A percentile compares a stretch with the other conserved stretches of the same genome.
Evolutionary conservation across 2,329 filamentous ascomycete genomes (phyloP).

Genomic region (Colletotrichum simmondsii): DNA sequence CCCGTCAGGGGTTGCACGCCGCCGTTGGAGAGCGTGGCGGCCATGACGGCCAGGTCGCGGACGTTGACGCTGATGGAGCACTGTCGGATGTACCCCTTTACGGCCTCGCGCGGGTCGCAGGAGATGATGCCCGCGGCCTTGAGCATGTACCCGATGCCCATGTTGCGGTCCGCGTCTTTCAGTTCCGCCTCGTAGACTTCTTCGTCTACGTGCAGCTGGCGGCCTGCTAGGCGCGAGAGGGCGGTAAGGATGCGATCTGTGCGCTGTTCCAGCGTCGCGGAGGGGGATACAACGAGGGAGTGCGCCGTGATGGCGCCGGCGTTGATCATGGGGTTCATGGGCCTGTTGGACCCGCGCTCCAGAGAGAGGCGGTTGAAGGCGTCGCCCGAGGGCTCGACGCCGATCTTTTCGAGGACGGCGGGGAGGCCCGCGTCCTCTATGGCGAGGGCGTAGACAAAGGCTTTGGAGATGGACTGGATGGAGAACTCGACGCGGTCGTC

Average conservation of each 20-base stretch:
- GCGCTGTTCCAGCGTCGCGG: slow-evolving; percentile 47
- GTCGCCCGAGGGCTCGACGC: slow-evolving; percentile 52
- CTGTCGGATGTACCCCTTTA: slow-evolving; percentile 51
- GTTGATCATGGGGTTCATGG: slow-evolving; percentile 51
- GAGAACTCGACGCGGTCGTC: slow-evolving; percentile 52
- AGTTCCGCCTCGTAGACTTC: slow-evolving; percentile 51
- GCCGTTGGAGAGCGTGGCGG: slow-evolving; percentile 49
- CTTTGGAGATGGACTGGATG: slow-evolving; percentile 54
- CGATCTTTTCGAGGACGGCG: slow-evolving; percentile 50
- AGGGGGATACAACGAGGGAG: slow-evolving; percentile 42
- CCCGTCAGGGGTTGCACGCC: slow-evolving; percentile 47
- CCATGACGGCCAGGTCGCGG: slow-evolving; percentile 52
- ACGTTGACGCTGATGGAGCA: slow-evolving; percentile 55
- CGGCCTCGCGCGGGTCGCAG: slow-evolving; percentile 46
- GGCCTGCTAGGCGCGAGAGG: slow-evolving; percentile 48
- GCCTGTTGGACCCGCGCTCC: slow-evolving; percentile 43
- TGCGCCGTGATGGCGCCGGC: slow-evolving; percentile 48
- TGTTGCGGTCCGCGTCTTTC: slow-evolving; percentile 46
- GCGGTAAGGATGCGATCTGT: slow-evolving; percentile 47
- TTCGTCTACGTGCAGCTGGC: slow-evolving; percentile 48
- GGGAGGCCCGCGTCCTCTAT: slow-evolving; percentile 50
- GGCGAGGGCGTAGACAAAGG: slow-evolving; percentile 52
- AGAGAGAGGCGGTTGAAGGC: slow-evolving; percentile 49
- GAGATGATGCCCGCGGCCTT: slow-evolving; percentile 51
- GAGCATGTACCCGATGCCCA: slow-evolving; percentile 52